These are phyloP conservation scores for Hibiscus tridactylites DNA, from an alignment of 345 rosid genomes.

Conservation along the genomic window DNA sequence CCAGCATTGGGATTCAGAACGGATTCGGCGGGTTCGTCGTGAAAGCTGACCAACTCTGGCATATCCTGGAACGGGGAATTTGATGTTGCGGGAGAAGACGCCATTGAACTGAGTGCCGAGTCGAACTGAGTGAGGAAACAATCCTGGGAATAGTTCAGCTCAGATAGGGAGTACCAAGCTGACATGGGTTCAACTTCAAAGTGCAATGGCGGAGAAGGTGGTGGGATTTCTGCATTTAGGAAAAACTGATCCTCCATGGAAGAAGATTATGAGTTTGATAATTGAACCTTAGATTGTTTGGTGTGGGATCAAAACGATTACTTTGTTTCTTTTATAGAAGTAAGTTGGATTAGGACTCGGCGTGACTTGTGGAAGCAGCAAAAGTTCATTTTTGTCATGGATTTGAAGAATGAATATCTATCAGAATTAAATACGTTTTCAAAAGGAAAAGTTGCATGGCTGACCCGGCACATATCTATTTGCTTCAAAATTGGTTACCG, in stretches of 20 bases:
- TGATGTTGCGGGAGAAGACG: slow-evolving; percentile 69
- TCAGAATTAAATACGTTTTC: background rate
- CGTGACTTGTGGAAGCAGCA: too few species aligned
- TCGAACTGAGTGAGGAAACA: slow-evolving; percentile 25
- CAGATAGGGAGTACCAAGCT: background rate
- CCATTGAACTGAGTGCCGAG: slow-evolving; percentile 64
- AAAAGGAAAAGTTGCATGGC: background rate
- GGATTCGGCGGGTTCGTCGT: slow-evolving; percentile 41
- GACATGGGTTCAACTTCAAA: background rate
- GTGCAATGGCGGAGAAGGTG: background rate
- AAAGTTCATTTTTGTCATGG: too few species aligned
- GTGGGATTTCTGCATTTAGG: slow-evolving; percentile 23
- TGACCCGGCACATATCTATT: background rate
- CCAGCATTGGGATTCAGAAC: slow-evolving; percentile 22
- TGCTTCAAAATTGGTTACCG: background rate
- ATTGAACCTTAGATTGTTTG: background rate
- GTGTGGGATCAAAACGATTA: slow-evolving; percentile 32
- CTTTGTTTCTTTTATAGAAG: background rate
- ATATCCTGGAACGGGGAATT: slow-evolving; percentile 14
- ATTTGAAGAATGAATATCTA: background rate
- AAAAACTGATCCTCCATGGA: slow-evolving; percentile 39
- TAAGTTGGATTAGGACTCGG: background rate
- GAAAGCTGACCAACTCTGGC: slow-evolving; percentile 28
- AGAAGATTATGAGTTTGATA: background rate
- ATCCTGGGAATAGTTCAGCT: too few species aligned